phyloP scores from a whole-genome alignment of 192 early-diverging fungal genomes.

The Backusella westeae region DNA sequence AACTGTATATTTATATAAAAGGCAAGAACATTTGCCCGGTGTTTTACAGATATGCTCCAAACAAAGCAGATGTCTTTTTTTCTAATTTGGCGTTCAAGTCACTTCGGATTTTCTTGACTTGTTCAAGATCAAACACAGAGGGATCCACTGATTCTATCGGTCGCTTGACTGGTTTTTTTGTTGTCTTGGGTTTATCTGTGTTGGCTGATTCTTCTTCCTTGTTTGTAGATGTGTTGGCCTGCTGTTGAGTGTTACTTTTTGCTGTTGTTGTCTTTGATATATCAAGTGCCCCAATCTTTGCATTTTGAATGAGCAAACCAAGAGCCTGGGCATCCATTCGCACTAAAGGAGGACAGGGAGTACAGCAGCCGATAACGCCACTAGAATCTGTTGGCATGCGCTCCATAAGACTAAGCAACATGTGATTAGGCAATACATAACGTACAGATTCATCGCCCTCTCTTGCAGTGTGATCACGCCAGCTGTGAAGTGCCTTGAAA shows the following conservation, averaged over 20 bases:
- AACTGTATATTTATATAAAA: background rate
- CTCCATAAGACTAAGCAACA: slow-evolving; percentile 75
- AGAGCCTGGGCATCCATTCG: slow-evolving; percentile 79
- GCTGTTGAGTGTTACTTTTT: background rate
- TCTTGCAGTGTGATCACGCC: slow-evolving; percentile 89
- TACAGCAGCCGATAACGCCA: slow-evolving; percentile 70
- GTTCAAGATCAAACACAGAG: background rate
- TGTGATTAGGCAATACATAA: slow-evolving; percentile 90
- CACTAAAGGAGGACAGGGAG: slow-evolving; percentile 82
- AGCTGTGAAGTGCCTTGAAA: slow-evolving; percentile 86
- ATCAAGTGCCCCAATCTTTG: slow-evolving; percentile 14
- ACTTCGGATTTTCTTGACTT: background rate
- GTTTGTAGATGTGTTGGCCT: background rate
- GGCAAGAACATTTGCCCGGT: background rate
- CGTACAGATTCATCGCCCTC: slow-evolving; percentile 89
- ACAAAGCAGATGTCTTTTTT: slow-evolving; percentile 7
- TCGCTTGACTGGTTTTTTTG: background rate
- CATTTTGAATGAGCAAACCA: slow-evolving; percentile 49
- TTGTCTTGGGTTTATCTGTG: background rate
- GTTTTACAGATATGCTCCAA: slow-evolving; percentile 7
- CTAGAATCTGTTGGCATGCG: slow-evolving; percentile 70
- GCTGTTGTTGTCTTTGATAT: background rate
- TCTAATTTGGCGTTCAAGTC: background rate
- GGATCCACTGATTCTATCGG: background rate
- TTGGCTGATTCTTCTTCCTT: background rate